These are phyloP conservation scores for Arthrocladium fulminans DNA, from an alignment of 2,329 filamentous ascomycete genomes.

Conservation along the genomic window DNA sequence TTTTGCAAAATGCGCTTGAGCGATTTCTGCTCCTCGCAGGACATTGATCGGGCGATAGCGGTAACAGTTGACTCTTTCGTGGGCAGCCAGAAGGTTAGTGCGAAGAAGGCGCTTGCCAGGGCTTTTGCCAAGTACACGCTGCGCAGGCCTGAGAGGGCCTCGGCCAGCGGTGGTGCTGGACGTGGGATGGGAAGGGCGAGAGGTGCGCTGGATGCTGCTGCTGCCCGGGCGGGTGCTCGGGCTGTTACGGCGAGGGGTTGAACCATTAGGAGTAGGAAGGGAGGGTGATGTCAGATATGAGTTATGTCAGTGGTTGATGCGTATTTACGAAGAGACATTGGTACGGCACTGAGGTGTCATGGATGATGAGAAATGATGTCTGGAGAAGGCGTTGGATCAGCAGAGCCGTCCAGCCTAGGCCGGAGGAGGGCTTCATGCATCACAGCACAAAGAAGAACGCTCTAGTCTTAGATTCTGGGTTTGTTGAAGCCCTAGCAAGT, in stretches of 20 bases:
- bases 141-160: conserved; percentile 16
- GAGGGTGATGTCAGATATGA: too few species aligned
- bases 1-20: conserved; percentile 98
- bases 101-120: conserved; percentile 88
- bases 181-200: neutral
- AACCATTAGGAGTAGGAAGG: too few species aligned
- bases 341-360: too few species aligned
- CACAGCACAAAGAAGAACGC: too few species aligned
- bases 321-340: too few species aligned
- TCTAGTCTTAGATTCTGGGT: too few species aligned
- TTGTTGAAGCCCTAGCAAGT: too few species aligned
- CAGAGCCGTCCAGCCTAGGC: too few species aligned
- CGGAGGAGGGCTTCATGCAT: too few species aligned
- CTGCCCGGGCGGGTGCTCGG: neutral
- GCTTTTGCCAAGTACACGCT: conserved; percentile 83
- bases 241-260: neutral
- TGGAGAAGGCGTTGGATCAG: too few species aligned
- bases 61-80: conserved; percentile 96
- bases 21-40: conserved; percentile 80
- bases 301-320: too few species aligned
- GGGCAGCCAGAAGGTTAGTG: conserved; percentile 90
- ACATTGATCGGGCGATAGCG: conserved; percentile 94
- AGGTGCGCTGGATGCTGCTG: neutral
- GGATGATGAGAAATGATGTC: too few species aligned
- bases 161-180: conserved; percentile 8